Evolutionary conservation across 805 yeast genomes (phyloP).

Genomic region (Lipomyces kockii): DNA sequence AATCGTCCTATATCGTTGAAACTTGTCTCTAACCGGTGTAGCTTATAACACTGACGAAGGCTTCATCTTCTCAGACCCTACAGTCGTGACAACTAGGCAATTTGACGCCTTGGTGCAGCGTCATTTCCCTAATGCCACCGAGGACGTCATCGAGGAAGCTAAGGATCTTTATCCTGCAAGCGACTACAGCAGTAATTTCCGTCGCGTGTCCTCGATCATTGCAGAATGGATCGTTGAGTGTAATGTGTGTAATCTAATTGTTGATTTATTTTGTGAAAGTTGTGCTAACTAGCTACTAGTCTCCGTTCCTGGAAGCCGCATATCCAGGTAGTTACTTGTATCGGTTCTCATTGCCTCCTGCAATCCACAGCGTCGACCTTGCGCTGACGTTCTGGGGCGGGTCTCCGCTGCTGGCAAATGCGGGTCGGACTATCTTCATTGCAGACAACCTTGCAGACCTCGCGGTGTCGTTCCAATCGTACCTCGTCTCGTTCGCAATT

Average conservation of each 20-base stretch:
- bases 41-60: conserved; percentile 33
- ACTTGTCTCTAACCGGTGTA: background rate
- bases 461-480: conserved; percentile 27
- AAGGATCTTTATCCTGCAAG: conserved; percentile 19
- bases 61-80: conserved; percentile 30
- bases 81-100: conserved; percentile 11
- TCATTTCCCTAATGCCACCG: conserved; percentile 31
- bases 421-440: background rate
- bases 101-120: conserved; percentile 15
- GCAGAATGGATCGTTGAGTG: conserved; percentile 33
- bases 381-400: conserved; percentile 30
- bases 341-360: conserved; percentile 32
- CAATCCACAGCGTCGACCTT: conserved; percentile 27
- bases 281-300: background rate
- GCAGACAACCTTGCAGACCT: conserved; percentile 5
- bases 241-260: conserved; percentile 6
- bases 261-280: background rate
- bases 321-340: conserved; percentile 23
- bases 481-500: conserved; percentile 27
- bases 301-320: conserved; percentile 16
- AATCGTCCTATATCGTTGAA: background rate
- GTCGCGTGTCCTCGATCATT: conserved; percentile 22
- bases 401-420: background rate
- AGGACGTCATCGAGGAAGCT: conserved; percentile 16
- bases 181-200: conserved; percentile 10